Conservation (phyloP, 2,329 filamentous ascomycete genomes). For the Sphaerulina musiva region DNA sequence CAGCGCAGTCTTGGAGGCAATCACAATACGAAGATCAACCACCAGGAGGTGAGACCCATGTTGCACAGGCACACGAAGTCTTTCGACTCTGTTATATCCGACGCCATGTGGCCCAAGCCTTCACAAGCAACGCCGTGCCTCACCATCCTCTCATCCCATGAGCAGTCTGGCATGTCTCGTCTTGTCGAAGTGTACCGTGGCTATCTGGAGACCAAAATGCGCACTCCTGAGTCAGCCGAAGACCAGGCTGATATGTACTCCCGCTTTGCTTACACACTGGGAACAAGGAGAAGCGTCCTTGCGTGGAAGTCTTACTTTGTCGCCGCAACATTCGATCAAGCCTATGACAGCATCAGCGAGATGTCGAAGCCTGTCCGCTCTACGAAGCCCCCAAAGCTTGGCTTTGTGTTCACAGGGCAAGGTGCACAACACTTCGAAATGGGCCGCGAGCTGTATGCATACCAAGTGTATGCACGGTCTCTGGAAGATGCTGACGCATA, state of each 20-base stretch:
- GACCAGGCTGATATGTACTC: neutral
- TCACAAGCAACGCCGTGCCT: neutral
- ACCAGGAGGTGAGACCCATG: neutral
- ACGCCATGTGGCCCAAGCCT: neutral
- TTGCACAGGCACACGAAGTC: neutral
- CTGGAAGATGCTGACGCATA: neutral
- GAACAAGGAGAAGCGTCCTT: neutral
- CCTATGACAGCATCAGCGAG: neutral
- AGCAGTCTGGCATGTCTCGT: neutral
- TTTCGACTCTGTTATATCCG: neutral
- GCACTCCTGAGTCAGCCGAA: neutral
- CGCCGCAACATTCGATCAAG: neutral
- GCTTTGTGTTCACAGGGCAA: constrained; percentile 18
- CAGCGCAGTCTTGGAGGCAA: neutral
- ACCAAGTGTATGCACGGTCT: neutral
- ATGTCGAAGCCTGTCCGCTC: neutral
- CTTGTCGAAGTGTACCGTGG: neutral
- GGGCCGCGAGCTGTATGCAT: constrained; percentile 2
- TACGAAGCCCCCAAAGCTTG: neutral
- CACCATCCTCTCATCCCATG: neutral
- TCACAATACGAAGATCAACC: neutral
- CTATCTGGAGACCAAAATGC: neutral
- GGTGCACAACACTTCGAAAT: constrained; percentile 19
- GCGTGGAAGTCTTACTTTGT: neutral
- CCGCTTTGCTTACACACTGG: neutral